Conservation (phyloP, 192 early-diverging fungal species). For the Backusella parvicylindrica region DNA sequence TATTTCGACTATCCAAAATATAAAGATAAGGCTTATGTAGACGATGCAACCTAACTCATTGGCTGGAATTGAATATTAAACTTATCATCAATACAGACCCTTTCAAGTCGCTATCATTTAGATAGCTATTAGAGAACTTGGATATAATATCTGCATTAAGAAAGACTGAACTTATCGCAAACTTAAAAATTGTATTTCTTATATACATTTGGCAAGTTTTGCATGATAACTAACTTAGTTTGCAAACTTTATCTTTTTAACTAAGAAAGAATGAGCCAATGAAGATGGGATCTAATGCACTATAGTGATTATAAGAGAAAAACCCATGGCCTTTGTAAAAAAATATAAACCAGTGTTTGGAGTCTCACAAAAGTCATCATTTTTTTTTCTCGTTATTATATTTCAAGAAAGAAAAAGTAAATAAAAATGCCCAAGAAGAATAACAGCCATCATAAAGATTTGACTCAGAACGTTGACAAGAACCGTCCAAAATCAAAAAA, state of each 20-base stretch:
- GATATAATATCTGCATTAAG: background rate
- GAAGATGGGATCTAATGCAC: background rate
- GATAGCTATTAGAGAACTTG: background rate
- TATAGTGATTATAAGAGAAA: background rate
- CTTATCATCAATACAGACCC: background rate
- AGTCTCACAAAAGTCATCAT: background rate
- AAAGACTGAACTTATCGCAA: background rate
- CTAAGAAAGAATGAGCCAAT: background rate
- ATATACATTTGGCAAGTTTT: background rate
- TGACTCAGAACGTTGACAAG: constrained; percentile 15
- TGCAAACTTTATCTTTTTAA: background rate
- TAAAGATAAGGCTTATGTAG: background rate
- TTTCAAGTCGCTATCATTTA: background rate
- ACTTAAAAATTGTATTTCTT: background rate
- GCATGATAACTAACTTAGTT: background rate
- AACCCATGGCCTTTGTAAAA: background rate
- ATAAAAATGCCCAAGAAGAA: constrained; percentile 4
- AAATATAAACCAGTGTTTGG: background rate
- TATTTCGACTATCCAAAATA: background rate
- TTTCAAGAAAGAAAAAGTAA: background rate
- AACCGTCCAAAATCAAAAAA: constrained; percentile 21
- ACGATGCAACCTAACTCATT: background rate
- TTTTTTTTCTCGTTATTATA: background rate
- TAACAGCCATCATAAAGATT: background rate
- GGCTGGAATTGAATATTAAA: background rate